Percentiles rank a stretch among this genome's conserved stretches.
phyloP scores from a whole-genome alignment of 106 monocot species.

The Phalaenopsis aphrodite region DNA sequence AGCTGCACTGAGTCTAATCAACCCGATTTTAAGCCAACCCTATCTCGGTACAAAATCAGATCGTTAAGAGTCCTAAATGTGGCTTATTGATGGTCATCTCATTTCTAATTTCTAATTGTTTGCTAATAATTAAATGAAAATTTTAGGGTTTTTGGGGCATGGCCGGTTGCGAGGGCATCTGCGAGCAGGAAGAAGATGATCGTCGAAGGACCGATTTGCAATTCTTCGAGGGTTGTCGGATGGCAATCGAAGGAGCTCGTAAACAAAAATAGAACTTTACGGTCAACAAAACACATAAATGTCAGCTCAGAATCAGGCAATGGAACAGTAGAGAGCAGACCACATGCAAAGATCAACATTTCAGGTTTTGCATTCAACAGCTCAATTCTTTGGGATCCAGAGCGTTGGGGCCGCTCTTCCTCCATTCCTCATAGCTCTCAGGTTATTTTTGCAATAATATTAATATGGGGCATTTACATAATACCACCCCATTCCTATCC shows the following conservation, averaged over 20 bases:
- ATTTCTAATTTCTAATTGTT: too few species aligned
- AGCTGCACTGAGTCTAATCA: too few species aligned
- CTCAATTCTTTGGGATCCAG: slow-evolving; percentile 15
- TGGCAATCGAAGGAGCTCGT: slow-evolving; percentile 31
- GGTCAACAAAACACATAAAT: neutral
- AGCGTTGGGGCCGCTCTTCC: slow-evolving; percentile 14
- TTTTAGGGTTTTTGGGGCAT: slow-evolving; percentile 60
- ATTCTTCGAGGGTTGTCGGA: slow-evolving; percentile 41
- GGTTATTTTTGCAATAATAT: neutral
- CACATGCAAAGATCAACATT: slow-evolving; percentile 7
- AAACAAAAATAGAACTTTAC: neutral
- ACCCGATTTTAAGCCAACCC: too few species aligned
- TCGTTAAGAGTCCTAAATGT: too few species aligned
- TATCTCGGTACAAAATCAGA: too few species aligned
- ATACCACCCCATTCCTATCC: too few species aligned
- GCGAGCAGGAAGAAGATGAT: slow-evolving; percentile 41
- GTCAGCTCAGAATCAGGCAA: neutral
- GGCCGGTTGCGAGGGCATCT: slow-evolving; percentile 71
- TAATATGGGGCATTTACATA: too few species aligned
- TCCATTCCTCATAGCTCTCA: slow-evolving; percentile 7
- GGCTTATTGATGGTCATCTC: too few species aligned
- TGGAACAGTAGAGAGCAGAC: neutral
- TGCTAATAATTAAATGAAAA: neutral
- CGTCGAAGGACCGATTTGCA: slow-evolving; percentile 70
- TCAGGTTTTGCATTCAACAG: slow-evolving; percentile 13